These are phyloP conservation scores for Danielia reshetovae DNA, from an alignment of 805 yeast genomes.

Conservation along the genomic window DNA sequence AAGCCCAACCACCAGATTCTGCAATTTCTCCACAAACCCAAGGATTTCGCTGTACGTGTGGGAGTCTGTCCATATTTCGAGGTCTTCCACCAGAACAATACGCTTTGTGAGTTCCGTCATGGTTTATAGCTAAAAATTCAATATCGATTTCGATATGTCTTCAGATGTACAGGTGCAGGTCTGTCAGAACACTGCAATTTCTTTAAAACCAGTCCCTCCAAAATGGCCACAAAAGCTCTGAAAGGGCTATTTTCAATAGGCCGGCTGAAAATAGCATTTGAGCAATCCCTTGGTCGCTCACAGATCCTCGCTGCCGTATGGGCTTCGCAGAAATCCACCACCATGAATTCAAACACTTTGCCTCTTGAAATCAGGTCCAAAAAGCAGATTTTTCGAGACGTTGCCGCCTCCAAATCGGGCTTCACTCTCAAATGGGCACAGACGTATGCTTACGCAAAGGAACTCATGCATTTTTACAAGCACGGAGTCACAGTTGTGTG, in stretches of 20 bases:
- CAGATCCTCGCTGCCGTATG: slow-evolving; percentile 1
- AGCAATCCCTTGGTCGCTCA: neutral
- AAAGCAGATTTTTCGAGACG: slow-evolving; percentile 22
- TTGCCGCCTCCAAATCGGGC: slow-evolving; percentile 16
- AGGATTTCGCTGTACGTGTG: slow-evolving; percentile 48
- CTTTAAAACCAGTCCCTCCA: neutral
- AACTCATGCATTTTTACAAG: slow-evolving; percentile 50
- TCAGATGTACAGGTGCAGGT: neutral
- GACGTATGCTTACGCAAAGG: slow-evolving; percentile 41
- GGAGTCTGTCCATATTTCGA: slow-evolving; percentile 56
- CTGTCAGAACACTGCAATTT: too few relatives aligned
- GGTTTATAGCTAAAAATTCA: neutral
- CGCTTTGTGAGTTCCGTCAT: slow-evolving; percentile 21
- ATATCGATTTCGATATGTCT: too few relatives aligned
- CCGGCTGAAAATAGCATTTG: slow-evolving; percentile 1
- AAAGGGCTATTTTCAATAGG: neutral
- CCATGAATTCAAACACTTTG: slow-evolving; percentile 29
- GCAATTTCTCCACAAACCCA: slow-evolving; percentile 53
- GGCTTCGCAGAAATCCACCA: neutral
- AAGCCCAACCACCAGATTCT: slow-evolving; percentile 61
- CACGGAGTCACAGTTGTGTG: slow-evolving; percentile 56
- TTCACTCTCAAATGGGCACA: slow-evolving; percentile 30
- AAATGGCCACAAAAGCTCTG: too few relatives aligned
- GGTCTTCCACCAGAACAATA: slow-evolving; percentile 54
- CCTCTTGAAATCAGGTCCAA: slow-evolving; percentile 28